Evolutionary conservation across 1,139 yeast species (phyloP), one percentile per base, ranked within the genome.

Genomic region (Hyphopichia khmerensis): DNA sequence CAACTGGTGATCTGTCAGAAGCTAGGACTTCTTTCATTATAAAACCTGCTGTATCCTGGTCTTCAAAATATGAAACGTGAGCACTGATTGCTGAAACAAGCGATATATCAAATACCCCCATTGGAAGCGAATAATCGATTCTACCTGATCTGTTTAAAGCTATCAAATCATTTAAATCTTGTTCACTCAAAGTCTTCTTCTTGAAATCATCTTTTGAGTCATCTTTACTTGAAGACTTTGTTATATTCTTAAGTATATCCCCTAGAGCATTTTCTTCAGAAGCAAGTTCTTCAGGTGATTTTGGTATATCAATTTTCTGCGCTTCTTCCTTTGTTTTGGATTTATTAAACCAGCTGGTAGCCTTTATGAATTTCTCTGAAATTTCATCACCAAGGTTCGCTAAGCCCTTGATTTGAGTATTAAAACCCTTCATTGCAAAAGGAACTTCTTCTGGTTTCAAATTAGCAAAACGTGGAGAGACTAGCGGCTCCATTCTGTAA

Each of bases 1-100:
- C 52, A 10, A 60, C 60, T 4, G 61, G 56, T 4, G 49, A 49
- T 16, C 48, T 43, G 7, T 53, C 43, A 6, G 55, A 45, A 2
- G 62, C 48, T 38, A 73, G 55, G 1, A 82, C 58, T 54, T 85
- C 86, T 42, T 70, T 72, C 60, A 91, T 65, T 4, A 91, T 63
- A 52, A 91, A 90, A 1, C 85, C 87, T 0, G 95, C 93, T 23
- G 93, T 82, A 54, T 90, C 91, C 42, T 81, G 77, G 53, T 89
- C 96, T 56, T 89, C 96, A 60, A 91, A 86, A 60, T 93, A 93
- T 38, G 90, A 81, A 10, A 88, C 81, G 64, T 93, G 99, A 0
- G 96, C 89, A 44, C 87, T 87, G 5, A 91, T 69, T 0, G 96
- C 95, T 8, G 90, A 79, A 16, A 91, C 73, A 39, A 89, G 62